Evolutionary conservation across 1,284 basidiomycete genomes (phyloP).

Genomic region (Ceratobasidium sp.): DNA sequence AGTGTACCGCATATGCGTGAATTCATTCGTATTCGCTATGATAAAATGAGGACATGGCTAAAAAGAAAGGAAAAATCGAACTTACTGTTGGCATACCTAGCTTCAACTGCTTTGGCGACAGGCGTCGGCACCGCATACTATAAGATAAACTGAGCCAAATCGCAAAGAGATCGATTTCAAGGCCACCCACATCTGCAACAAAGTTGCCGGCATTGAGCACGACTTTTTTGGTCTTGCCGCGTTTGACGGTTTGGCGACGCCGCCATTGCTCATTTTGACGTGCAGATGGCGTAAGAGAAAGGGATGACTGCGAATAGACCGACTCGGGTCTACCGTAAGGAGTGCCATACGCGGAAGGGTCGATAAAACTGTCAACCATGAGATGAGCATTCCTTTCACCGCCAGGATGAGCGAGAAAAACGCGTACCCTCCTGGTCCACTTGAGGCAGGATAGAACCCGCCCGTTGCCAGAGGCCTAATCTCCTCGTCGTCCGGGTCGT

Average conservation of each 20-base stretch:
- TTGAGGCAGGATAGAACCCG: slow-evolving; percentile 41
- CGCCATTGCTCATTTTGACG: slow-evolving; percentile 62
- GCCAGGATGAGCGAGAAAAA: slow-evolving; percentile 2
- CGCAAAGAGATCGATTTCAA: not conserved
- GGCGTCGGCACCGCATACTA: slow-evolving; percentile 85
- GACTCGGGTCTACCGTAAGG: slow-evolving; percentile 71
- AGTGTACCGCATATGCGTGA: slow-evolving; percentile 83
- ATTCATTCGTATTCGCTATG: slow-evolving; percentile 39
- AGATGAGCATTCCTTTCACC: not conserved
- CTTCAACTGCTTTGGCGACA: slow-evolving; percentile 83
- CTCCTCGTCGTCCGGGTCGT: slow-evolving; percentile 41
- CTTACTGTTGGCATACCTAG: slow-evolving; percentile 66
- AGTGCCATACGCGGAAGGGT: slow-evolving; percentile 69
- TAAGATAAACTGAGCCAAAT: not conserved
- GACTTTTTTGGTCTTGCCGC: slow-evolving; percentile 90
- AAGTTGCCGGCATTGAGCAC: slow-evolving; percentile 92
- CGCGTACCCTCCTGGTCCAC: slow-evolving; percentile 39
- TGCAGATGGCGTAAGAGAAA: slow-evolving; percentile 72
- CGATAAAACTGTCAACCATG: slow-evolving; percentile 55
- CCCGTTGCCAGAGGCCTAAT: slow-evolving; percentile 42
- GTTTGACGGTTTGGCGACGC: slow-evolving; percentile 88
- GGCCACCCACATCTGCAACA: slow-evolving; percentile 65
- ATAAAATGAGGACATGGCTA: slow-evolving; percentile 33
- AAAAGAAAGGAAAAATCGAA: slow-evolving; percentile 12
- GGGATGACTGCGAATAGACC: slow-evolving; percentile 67